Evolutionary conservation across 2,329 filamentous ascomycete species (phyloP), one percentile per base, ranked within the genome.

Genomic region (Ceratocystis cacaofunesta): DNA sequence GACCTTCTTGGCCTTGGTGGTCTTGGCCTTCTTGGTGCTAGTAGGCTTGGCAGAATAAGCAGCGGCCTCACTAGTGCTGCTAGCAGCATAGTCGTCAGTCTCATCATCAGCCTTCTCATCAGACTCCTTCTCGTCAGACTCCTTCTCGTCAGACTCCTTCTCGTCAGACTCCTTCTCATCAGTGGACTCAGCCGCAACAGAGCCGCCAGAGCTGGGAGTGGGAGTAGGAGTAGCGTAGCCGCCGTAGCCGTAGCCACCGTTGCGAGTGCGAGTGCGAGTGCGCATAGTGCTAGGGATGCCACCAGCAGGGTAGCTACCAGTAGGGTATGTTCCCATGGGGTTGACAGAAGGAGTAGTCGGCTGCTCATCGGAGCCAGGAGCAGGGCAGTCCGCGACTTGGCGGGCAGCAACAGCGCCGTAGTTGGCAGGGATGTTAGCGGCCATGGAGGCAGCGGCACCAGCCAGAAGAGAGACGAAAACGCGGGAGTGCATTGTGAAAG

Each of bases 291-390:
- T 32, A 25, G 48, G 48, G 48, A 25, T 0, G 25, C 4, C 48
- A 15, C 48, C 48, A 6, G 48, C 25, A 22, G 48, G 48, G 48
- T 25, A 52, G 10, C 19, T 5, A 10, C 72, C 69, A 73, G 32
- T 68, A 68, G 43, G 69, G 73, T 12, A 71, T 69, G 30, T 67
- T 70, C 1, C 73, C 69, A 12, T 71, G 70, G 22, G 71, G 71
- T 36, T 17, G 28, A n/a, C 30, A n/a, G 28, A 6, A 32, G 15
- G 17, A 15, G 55, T 36, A 28, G 22, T 28, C 28, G 32, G 17
- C 28, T 58, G 30, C 8, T 25, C 30, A 7, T n/a, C 55, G n/a
- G 55, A 58, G 55, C 28, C 55, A 8, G 71, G 72, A 7, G 70
- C 70, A 15, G 69, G 70, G 2, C 69, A 67, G 36, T 70, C 70